Evolutionary conservation across 495 filamentous ascomycete species (phyloP).

Genomic region (Jackrogersella multiformis): DNA sequence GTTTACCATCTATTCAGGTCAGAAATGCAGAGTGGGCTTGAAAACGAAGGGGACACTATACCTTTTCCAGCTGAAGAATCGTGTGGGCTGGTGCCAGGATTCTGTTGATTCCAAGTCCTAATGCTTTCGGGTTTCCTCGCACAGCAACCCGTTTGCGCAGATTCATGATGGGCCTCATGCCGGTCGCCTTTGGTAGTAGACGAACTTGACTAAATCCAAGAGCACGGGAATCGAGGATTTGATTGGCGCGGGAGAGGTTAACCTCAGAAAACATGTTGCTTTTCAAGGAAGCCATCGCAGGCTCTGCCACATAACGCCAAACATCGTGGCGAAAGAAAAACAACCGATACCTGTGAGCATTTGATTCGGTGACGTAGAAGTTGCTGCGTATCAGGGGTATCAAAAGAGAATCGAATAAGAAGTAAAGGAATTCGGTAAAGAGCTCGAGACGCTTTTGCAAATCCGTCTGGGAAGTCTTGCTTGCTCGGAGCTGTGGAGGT

Average conservation of each 20-base stretch:
- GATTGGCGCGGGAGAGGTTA: conserved; percentile 62
- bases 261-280: conserved; percentile 81
- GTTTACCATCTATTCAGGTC: conserved; percentile 56
- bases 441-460: conserved; percentile 79
- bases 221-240: conserved; percentile 66
- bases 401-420: conserved; percentile 87
- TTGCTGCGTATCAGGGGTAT: conserved; percentile 87
- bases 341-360: conserved; percentile 76
- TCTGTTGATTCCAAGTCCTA: conserved; percentile 83
- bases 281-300: conserved; percentile 75
- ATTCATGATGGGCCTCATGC: conserved; percentile 85
- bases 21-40: conserved; percentile 8
- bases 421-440: conserved; percentile 87
- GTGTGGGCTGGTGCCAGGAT: conserved; percentile 78
- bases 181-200: conserved; percentile 74
- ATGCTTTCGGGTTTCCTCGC: conserved; percentile 60
- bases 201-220: conserved; percentile 84
- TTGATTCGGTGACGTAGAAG: conserved; percentile 95
- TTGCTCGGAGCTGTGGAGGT: conserved; percentile 52
- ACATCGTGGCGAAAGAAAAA: conserved; percentile 97
- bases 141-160: conserved; percentile 69
- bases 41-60: background rate
- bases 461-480: conserved; percentile 76
- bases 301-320: conserved; percentile 80
- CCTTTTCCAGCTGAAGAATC: conserved; percentile 81